Percentiles rank a stretch among this genome's conserved stretches.
Evolutionary conservation across 768 basidiomycete genomes (phyloP).

Genomic region (Lyophyllum shimeji): DNA sequence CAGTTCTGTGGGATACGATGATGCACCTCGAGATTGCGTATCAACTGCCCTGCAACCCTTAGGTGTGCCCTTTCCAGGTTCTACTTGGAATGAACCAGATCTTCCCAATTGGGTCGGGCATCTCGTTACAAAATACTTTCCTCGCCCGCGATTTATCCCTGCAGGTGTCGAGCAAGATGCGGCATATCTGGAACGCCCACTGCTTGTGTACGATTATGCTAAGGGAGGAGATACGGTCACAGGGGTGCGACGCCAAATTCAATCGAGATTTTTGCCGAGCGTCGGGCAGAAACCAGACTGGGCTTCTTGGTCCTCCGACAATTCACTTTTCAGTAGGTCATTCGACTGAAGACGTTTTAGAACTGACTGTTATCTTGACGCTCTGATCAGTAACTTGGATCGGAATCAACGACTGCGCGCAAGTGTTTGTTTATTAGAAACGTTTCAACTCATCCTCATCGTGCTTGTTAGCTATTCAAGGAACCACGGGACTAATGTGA

Average conservation of each 20-base stretch:
- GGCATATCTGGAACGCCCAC: slow-evolving; percentile 28
- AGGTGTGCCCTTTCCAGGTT: slow-evolving; percentile 49
- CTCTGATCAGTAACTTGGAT: slow-evolving; percentile 54
- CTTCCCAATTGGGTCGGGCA: slow-evolving; percentile 65
- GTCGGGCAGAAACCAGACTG: slow-evolving; percentile 34
- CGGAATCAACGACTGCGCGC: slow-evolving; percentile 70
- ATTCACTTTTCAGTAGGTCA: slow-evolving; percentile 49
- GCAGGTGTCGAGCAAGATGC: slow-evolving; percentile 24
- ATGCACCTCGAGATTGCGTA: slow-evolving; percentile 14
- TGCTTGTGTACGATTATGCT: slow-evolving; percentile 62
- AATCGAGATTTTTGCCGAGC: slow-evolving; percentile 35
- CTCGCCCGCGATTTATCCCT: slow-evolving; percentile 34
- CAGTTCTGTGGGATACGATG: slow-evolving; percentile 38
- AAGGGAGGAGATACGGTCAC: slow-evolving; percentile 47
- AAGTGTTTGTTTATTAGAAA: slow-evolving; percentile 22
- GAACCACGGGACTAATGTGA: slow-evolving; percentile 24
- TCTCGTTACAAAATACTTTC: slow-evolving; percentile 44
- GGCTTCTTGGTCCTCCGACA: slow-evolving; percentile 39
- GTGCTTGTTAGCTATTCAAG: slow-evolving; percentile 14
- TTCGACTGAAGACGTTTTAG: background rate
- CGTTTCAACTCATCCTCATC: background rate
- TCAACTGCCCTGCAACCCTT: slow-evolving; percentile 46
- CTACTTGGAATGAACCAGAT: slow-evolving; percentile 44
- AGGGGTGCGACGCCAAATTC: slow-evolving; percentile 42
- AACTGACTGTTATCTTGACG: background rate